Evolutionary conservation across 208 protist genomes (phyloP), one percentile per base, ranked within the genome.

Genomic region (Acanthamoeba pearcei): DNA sequence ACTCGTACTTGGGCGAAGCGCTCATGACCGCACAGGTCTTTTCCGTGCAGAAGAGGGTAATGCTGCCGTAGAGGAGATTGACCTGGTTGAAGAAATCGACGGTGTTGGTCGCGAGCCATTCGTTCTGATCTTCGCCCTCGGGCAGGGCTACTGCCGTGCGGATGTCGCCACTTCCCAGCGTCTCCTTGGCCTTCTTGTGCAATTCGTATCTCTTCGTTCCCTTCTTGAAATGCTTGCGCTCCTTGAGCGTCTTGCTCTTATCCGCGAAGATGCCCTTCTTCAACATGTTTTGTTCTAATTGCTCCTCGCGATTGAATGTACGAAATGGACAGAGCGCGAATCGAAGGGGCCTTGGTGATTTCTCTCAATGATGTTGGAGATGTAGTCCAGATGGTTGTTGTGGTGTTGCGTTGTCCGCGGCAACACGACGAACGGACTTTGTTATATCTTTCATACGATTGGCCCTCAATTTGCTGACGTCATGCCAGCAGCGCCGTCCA

Each of bases 11-110:
- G n/a, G 97, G 97, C 0, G 98, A 98, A 12, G 98, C 99, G 10
- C 96, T 98, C 99, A 99, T 99, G 12, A 99, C 96, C 0, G 99
- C 98, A 95, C 99, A 99, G 19, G 95, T 98, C 64, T 97, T 96
- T 24, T 94, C 93, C 24, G 99, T 99, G 97, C 99, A 99, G 96
- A 99, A 99, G 95, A 99, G 99, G n/a, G 99, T 99, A 64, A 99
- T 98, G 2, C 98, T 99, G 85, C 99, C 99, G 95, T 99, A 99
- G 32, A 99, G 96, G 68, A 99, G 98, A 95, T 99, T 99, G 12
- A 99, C 99, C 91, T 99, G 99, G 97, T 99, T 99, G 98, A 99
- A 99, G 95, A 99, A 99, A 95, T 99, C 99, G 6, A 99, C 60
- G 82, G 76, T 99, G 97, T 99, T 98, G 8, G 99, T 98, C 9